Base-by-base conservation (phyloP, 2,329 filamentous ascomycete species). In the Aspergillus neotritici region DNA sequence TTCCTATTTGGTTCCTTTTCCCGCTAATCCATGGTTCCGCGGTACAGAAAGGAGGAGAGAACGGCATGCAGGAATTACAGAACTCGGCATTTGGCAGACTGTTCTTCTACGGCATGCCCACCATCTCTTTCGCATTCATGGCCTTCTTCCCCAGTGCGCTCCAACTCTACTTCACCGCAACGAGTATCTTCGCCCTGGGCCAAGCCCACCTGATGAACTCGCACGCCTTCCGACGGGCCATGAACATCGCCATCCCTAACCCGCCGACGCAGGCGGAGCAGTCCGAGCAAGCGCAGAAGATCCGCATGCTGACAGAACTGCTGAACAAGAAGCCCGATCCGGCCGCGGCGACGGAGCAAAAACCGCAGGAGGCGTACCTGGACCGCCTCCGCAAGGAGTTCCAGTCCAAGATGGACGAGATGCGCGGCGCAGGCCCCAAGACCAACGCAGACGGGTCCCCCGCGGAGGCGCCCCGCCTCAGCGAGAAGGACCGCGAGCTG, bases 111-210 rank as follows among this genome's bases (percentile, higher is more conserved):
- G 62, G 67, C 32, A 53, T 86, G 25, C 82, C 83, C 2, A 49
- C 62, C 5, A 29, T 83, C 2, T 71, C 78, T 6, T 64, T 78
- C 25, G 2, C 67, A 4, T 69, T 85, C 57, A 81, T 80, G 40
- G 55, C 67, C 10, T 76, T 66, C 48, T 74, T 77, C 59, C 75
- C 80, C 0, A 73, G 77, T 16, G 73, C 70, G 14, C 62, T 86
- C 2, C 81, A 84, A 57, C 57, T 86, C 25, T 84, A 79, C 67
- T 85, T 87, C 66, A 62, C 76, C 40, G 52, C 61, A 10, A 66
- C 63, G 4, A 65, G 68, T 46, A 3, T 63, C 0, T 56, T 70
- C 31, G 64, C 58, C 8, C 36, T 67, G 13, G 31, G 57, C 14
- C 78, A 82, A 63, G 57, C 71, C 4, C 62, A 60, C 36, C 40